A percentile compares a stretch with the other conserved stretches of the same genome.
These are phyloP conservation scores for Wilcoxina mikolae DNA, from an alignment of 495 filamentous ascomycete genomes.

Conservation along the genomic window DNA sequence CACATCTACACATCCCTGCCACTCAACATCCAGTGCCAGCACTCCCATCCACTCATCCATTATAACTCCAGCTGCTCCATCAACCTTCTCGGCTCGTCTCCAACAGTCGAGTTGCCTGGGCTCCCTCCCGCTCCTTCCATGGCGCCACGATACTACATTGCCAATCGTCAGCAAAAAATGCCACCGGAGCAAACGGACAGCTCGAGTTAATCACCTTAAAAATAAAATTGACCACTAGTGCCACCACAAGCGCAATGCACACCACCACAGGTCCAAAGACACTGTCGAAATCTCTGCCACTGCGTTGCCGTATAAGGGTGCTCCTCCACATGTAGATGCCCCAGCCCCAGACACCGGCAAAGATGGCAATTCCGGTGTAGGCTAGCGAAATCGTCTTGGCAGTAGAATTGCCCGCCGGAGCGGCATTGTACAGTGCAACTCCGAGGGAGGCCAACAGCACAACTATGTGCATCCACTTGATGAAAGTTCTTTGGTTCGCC, in stretches of 20 bases:
- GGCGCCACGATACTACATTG: not conserved
- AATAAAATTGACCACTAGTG: conserved; percentile 72
- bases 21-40: not conserved
- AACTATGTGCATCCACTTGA: conserved; percentile 93
- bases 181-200: not conserved
- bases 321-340: conserved; percentile 61
- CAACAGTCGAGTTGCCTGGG: not conserved
- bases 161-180: not conserved
- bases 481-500: conserved; percentile 90
- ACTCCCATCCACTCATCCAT: too few relatives aligned
- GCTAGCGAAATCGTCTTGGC: conserved; percentile 61
- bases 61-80: too few relatives aligned
- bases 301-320: conserved; percentile 64
- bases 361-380: conserved; percentile 68
- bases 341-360: conserved; percentile 77
- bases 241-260: conserved; percentile 60
- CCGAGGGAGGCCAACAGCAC: conserved; percentile 70
- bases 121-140: not conserved
- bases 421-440: conserved; percentile 74
- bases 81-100: not conserved
- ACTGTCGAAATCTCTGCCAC: conserved; percentile 86
- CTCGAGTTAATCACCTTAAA: conserved; percentile 35
- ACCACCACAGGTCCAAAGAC: conserved; percentile 69
- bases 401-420: conserved; percentile 52
- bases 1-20: not conserved